These are phyloP conservation scores for Fusarium beomiforme DNA, from an alignment of 2,329 filamentous ascomycete genomes.

Conservation along the genomic window DNA sequence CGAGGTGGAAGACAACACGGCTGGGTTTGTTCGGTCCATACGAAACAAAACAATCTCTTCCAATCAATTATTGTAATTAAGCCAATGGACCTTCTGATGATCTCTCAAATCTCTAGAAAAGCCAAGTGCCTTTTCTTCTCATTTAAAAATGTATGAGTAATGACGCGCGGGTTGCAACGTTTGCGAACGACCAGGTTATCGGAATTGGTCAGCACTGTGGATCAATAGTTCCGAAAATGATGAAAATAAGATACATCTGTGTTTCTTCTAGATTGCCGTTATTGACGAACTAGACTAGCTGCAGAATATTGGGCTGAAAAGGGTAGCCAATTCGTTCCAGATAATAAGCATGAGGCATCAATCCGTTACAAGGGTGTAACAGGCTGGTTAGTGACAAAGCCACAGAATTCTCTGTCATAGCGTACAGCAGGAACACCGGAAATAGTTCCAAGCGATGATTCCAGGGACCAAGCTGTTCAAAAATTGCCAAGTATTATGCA, in stretches of 20 bases:
- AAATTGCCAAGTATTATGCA: background rate
- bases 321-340: background rate
- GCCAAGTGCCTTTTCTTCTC: background rate
- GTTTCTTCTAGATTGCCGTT: background rate
- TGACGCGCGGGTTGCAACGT: background rate
- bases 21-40: background rate
- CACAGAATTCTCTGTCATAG: background rate
- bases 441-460: background rate
- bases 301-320: background rate
- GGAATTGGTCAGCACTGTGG: background rate
- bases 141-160: background rate
- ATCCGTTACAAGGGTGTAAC: background rate
- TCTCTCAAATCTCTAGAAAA: background rate
- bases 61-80: too few relatives aligned
- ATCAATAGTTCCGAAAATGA: background rate
- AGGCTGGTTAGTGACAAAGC: background rate
- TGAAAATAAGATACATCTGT: background rate
- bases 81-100: too few relatives aligned
- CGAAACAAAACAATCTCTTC: background rate
- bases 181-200: background rate
- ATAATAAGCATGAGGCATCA: background rate
- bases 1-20: background rate
- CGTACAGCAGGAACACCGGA: background rate
- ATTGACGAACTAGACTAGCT: background rate
- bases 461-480: background rate